phyloP scores from a whole-genome alignment of 2,329 filamentous ascomycete species.

The Metarhizium guizhouense region DNA sequence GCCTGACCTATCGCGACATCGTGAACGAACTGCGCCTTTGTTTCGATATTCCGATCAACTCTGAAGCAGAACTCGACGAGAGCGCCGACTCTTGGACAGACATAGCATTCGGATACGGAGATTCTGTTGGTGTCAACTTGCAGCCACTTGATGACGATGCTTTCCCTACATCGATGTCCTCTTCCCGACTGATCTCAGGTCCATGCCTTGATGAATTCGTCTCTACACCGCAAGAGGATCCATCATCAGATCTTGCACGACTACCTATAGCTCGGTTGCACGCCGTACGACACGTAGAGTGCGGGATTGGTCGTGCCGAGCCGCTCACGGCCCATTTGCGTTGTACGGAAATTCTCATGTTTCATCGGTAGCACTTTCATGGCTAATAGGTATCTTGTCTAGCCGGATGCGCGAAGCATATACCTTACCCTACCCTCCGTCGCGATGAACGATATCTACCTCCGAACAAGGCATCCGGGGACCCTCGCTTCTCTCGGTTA shows the following conservation, averaged over 20 bases:
- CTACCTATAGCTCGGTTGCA: neutral
- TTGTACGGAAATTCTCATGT: neutral
- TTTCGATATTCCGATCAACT: conserved; percentile 7
- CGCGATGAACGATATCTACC: neutral
- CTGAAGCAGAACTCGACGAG: neutral
- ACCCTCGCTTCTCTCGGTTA: neutral
- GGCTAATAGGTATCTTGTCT: neutral
- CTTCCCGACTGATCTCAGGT: neutral
- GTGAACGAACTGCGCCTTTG: conserved; percentile 10
- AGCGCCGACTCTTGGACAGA: conserved; percentile 2
- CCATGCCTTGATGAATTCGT: neutral
- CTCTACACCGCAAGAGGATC: neutral
- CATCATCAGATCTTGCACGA: neutral
- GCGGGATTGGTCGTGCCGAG: neutral
- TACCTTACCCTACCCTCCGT: neutral
- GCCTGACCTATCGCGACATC: conserved; percentile 9
- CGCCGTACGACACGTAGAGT: neutral
- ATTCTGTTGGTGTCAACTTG: neutral
- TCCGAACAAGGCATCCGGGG: neutral
- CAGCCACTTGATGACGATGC: neutral
- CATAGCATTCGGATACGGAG: conserved; percentile 5
- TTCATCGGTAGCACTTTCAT: neutral
- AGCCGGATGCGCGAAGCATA: neutral
- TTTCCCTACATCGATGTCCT: neutral
- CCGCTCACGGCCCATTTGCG: neutral